Percentiles rank a stretch among this genome's conserved stretches.
These are phyloP conservation scores for Boeremia lycopersici DNA, from an alignment of 2,329 filamentous ascomycete species.

Conservation along the genomic window DNA sequence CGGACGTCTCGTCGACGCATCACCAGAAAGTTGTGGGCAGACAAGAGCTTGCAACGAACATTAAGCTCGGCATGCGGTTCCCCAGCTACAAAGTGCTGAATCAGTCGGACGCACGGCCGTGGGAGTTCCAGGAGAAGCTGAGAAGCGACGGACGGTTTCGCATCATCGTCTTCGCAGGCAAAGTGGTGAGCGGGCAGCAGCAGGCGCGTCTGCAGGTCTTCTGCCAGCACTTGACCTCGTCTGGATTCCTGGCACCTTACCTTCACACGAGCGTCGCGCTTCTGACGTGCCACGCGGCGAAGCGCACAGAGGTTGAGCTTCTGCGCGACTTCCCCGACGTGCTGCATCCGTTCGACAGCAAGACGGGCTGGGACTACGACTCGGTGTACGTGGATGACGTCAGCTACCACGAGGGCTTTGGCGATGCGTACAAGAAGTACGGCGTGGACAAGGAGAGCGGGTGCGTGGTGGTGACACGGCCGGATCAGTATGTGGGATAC, in stretches of 20 bases:
- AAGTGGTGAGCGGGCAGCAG: conserved; percentile 56
- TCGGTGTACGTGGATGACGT: conserved; percentile 56
- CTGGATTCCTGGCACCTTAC: conserved; percentile 53
- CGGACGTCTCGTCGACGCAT: conserved; percentile 42
- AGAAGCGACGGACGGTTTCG: conserved; percentile 64
- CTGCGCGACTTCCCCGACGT: conserved; percentile 51
- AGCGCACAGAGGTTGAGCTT: conserved; percentile 53
- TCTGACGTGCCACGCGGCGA: conserved; percentile 64
- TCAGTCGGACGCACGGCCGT: conserved; percentile 62
- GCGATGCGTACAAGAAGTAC: conserved; percentile 60
- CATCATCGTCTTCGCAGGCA: conserved; percentile 66
- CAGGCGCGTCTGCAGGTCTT: conserved; percentile 55
- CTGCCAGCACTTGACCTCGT: conserved; percentile 51
- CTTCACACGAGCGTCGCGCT: conserved; percentile 63
- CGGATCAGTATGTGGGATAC: conserved; percentile 69
- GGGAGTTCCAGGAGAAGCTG: conserved; percentile 64
- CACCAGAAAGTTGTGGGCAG: conserved; percentile 32
- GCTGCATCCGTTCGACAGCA: conserved; percentile 52
- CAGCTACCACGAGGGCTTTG: conserved; percentile 52
- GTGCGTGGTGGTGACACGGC: conserved; percentile 65
- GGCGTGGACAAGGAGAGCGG: conserved; percentile 63
- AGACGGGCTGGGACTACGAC: conserved; percentile 49
- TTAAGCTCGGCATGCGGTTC: conserved; percentile 63
- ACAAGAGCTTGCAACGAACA: conserved; percentile 53
- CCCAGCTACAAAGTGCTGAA: conserved; percentile 65